Evolutionary conservation across 176 grass and related monocot species (phyloP).

Genomic region (Avena atlantica): DNA sequence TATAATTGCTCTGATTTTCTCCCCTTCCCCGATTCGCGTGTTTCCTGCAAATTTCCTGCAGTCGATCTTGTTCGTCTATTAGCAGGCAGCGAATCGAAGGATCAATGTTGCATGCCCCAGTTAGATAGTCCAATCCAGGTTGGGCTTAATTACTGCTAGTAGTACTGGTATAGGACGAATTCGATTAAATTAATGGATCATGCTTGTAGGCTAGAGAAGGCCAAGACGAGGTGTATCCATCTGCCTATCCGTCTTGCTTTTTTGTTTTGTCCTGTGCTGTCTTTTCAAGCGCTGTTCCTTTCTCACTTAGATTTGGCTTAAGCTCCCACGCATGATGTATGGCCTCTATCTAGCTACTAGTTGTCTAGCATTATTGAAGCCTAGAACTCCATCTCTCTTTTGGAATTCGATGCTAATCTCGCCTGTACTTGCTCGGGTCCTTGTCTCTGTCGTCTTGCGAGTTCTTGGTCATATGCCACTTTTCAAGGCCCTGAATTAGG

Average conservation of each 20-base stretch:
- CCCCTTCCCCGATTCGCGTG: neutral
- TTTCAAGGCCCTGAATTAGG: conserved; percentile 1
- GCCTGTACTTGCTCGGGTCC: conserved; percentile 32
- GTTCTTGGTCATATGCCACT: conserved; percentile 16
- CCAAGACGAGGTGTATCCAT: conserved; percentile 23
- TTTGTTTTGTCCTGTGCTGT: conserved; percentile 65
- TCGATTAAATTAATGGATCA: neutral
- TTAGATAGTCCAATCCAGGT: neutral
- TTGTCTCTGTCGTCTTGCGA: conserved; percentile 48
- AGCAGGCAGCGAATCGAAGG: neutral
- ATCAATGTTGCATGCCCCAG: neutral
- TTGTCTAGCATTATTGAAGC: conserved; percentile 8
- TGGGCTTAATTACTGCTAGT: conserved; percentile 1
- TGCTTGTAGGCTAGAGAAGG: neutral
- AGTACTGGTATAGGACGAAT: neutral
- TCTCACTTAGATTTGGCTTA: conserved; percentile 44
- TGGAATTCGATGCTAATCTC: conserved; percentile 25
- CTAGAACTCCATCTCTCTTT: neutral
- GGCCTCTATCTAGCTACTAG: neutral
- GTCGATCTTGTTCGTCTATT: neutral
- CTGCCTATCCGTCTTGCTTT: conserved; percentile 33
- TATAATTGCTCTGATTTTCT: neutral
- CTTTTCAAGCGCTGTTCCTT: conserved; percentile 35
- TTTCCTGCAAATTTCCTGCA: neutral
- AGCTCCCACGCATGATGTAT: conserved; percentile 5